phyloP scores from a whole-genome alignment of 257 asterid species.

The Prunella vulgaris region DNA sequence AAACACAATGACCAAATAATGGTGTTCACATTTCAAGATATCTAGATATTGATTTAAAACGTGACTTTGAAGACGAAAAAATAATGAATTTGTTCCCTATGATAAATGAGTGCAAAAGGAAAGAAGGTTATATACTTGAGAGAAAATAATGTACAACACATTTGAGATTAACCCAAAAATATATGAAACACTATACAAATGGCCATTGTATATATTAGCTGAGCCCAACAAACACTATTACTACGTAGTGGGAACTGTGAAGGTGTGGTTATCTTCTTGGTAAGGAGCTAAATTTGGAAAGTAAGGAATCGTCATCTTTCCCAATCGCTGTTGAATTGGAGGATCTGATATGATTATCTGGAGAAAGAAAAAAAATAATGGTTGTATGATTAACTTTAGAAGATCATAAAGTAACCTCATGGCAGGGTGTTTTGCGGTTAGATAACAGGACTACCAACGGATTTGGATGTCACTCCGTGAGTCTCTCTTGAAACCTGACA shows the following conservation, averaged over 20 bases:
- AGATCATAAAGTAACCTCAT: too few species aligned
- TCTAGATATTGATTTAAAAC: background rate
- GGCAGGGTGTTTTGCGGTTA: too few species aligned
- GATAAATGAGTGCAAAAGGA: background rate
- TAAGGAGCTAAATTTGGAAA: background rate
- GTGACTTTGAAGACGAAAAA: background rate
- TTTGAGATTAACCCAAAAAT: background rate
- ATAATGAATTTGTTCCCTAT: background rate
- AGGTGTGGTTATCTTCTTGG: background rate
- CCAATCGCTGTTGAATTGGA: background rate
- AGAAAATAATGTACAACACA: constrained; percentile 6
- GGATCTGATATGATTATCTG: background rate
- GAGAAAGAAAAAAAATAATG: background rate
- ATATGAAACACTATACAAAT: background rate
- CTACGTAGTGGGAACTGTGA: background rate
- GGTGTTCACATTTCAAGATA: background rate
- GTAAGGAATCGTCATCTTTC: too few species aligned
- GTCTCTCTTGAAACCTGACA: constrained; percentile 44
- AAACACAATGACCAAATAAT: background rate
- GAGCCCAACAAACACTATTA: background rate
- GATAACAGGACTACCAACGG: background rate
- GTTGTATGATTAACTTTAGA: background rate
- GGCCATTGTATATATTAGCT: too few species aligned
- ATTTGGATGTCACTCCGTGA: constrained; percentile 7
- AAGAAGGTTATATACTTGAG: background rate